phyloP scores from a whole-genome alignment of 78 protist genomes.

The Protostelium mycophagum region DNA sequence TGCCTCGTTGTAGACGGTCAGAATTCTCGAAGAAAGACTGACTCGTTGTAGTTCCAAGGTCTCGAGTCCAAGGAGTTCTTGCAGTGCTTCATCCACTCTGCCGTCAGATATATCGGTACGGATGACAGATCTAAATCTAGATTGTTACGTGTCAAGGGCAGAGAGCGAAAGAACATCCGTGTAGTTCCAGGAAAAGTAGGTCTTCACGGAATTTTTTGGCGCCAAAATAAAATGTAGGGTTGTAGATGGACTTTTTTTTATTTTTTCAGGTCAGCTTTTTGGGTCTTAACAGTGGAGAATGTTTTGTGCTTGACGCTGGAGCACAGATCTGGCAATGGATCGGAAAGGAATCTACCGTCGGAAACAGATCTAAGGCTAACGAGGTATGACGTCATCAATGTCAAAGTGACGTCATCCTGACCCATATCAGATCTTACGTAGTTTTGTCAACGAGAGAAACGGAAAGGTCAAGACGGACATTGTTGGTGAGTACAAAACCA shows the following conservation, averaged over 20 bases:
- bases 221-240: no score
- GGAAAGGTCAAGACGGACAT: neutral
- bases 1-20: neutral
- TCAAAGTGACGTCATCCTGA: neutral
- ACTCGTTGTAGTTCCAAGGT: neutral
- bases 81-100: neutral
- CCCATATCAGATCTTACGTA: neutral
- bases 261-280: neutral
- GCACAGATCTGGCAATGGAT: neutral
- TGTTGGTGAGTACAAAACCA: neutral
- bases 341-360: neutral
- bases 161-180: neutral
- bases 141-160: neutral
- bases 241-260: no score
- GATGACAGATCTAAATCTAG: neutral
- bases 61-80: neutral
- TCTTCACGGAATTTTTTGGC: neutral
- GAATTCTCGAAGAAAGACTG: no score
- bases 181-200: neutral
- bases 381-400: neutral
- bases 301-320: neutral
- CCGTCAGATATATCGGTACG: neutral
- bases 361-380: neutral
- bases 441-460: neutral
- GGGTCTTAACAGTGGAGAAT: neutral